Evolutionary conservation across 305 asterid species (phyloP).

Genomic region (Solanum hybrid): DNA sequence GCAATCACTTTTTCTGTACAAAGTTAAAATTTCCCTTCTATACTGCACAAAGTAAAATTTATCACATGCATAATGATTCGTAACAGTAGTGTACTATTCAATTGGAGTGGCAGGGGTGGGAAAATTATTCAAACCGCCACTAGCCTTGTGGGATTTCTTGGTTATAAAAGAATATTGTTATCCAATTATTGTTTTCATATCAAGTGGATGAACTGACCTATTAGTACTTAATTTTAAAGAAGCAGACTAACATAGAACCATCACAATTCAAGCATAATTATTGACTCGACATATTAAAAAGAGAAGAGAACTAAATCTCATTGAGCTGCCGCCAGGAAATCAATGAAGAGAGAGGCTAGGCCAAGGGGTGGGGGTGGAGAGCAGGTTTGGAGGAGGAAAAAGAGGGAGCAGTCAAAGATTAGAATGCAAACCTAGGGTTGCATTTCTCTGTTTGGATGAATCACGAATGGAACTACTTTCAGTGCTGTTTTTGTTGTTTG

Average conservation of each 20-base stretch:
- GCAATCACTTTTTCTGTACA: background rate
- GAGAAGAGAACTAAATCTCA: background rate
- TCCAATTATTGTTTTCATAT: background rate
- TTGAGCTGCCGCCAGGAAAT: background rate
- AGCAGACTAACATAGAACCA: background rate
- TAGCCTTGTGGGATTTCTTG: background rate
- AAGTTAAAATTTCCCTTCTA: background rate
- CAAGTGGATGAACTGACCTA: background rate
- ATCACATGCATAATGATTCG: background rate
- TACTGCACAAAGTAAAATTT: background rate
- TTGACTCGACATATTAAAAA: background rate
- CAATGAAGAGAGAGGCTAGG: background rate
- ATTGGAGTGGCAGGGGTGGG: background rate
- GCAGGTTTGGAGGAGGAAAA: background rate
- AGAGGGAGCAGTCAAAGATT: too few species aligned
- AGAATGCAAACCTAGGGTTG: background rate
- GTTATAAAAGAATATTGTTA: background rate
- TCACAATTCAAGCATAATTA: background rate
- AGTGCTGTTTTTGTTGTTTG: background rate
- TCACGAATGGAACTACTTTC: background rate
- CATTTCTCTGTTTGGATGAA: background rate
- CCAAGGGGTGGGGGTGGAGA: background rate
- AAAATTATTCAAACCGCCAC: background rate
- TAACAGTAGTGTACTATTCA: background rate
- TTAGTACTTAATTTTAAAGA: background rate